phyloP scores from a whole-genome alignment of 257 asterid genomes.

The Solanum pinnatisectum region DNA sequence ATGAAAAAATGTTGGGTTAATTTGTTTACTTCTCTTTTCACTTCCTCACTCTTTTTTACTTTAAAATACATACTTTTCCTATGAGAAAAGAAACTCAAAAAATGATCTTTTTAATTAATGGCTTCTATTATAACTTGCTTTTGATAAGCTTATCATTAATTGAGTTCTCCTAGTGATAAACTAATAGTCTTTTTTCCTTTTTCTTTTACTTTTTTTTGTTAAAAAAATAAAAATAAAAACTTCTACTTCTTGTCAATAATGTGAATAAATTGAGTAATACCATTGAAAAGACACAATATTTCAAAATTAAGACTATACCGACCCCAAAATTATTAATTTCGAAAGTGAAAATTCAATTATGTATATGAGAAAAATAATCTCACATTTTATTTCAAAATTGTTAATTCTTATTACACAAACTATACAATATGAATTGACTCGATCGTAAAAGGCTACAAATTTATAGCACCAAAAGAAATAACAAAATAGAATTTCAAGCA shows the following conservation, averaged over 20 bases:
- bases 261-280: not conserved
- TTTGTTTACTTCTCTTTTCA: not conserved
- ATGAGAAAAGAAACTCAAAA: not conserved
- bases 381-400: not conserved
- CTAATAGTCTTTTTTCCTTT: not conserved
- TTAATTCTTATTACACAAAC: not conserved
- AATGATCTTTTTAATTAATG: not conserved
- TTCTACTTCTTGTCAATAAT: not conserved
- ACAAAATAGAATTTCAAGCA: too few relatives aligned
- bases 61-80: not conserved
- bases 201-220: not conserved
- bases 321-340: not conserved
- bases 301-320: too few relatives aligned
- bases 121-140: not conserved
- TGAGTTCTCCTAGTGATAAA: not conserved
- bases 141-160: not conserved
- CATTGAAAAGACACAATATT: not conserved
- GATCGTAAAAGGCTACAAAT: not conserved
- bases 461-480: not conserved
- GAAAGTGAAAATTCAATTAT: too few relatives aligned
- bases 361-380: accelerated
- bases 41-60: not conserved
- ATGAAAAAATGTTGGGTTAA: not conserved
- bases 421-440: not conserved
- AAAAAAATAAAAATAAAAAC: not conserved